phyloP scores from a whole-genome alignment of 257 asterid species.

The Nyctanthes arbortristis region DNA sequence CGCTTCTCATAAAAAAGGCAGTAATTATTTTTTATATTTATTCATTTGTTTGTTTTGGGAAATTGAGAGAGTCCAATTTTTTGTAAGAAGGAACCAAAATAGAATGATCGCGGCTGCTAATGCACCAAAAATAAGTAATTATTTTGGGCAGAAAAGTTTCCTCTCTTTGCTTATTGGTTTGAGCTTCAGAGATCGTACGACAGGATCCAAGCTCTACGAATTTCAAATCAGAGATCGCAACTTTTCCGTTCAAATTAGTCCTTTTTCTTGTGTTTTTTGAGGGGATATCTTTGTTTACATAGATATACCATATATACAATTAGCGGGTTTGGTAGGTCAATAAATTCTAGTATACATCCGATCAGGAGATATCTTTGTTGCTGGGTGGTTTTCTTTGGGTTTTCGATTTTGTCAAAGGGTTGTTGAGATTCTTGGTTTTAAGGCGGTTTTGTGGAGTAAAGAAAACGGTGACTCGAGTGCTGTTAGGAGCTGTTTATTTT shows the following conservation, averaged over 20 bases:
- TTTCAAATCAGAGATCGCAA: conserved; percentile 28
- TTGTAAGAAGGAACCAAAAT: conserved; percentile 11
- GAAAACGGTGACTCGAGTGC: conserved; percentile 33
- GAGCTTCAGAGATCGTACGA: conserved; percentile 58
- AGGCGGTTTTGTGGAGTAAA: conserved; percentile 15
- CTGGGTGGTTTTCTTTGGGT: conserved; percentile 41
- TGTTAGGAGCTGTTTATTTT: conserved; percentile 16
- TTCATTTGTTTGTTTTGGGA: not conserved
- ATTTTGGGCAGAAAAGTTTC: not conserved
- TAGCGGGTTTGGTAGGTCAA: conserved; percentile 41
- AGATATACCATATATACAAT: conserved; percentile 15
- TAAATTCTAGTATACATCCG: conserved; percentile 46
- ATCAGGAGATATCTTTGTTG: conserved; percentile 37
- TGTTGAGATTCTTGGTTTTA: conserved; percentile 32
- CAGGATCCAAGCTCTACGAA: conserved; percentile 55
- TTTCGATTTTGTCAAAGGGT: conserved; percentile 33
- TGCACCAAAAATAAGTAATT: conserved; percentile 44
- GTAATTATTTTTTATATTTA: too few relatives aligned
- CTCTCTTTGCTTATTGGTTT: conserved; percentile 52
- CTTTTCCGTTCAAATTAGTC: conserved; percentile 6
- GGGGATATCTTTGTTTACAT: conserved; percentile 19
- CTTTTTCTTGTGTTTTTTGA: not conserved
- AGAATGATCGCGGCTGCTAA: conserved; percentile 72
- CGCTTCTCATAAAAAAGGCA: too few relatives aligned
- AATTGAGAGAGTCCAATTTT: not conserved